Evolutionary conservation across 345 rosid genomes (phyloP), one percentile per base, ranked within the genome.

Genomic region (Lepidium sativum): DNA sequence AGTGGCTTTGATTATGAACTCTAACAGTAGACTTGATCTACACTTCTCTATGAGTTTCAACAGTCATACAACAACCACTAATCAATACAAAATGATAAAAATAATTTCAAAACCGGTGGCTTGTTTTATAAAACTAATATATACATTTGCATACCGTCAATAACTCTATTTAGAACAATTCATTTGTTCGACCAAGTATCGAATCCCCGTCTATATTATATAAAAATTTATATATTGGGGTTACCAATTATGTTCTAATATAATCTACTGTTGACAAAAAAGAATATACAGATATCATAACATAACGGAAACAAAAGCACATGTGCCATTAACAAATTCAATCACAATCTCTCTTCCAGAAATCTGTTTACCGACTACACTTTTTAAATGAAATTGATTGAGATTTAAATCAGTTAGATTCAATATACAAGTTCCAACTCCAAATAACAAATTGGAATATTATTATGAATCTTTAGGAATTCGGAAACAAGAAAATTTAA

Each of bases 221-320:
- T n/a, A n/a, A n/a, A n/a, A n/a, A n/a, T n/a, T n/a, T n/a, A n/a
- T n/a, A n/a, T n/a, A n/a, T n/a, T n/a, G n/a, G n/a, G n/a, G n/a
- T n/a, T n/a, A n/a, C n/a, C n/a, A n/a, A n/a, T n/a, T n/a, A n/a
- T n/a, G n/a, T n/a, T n/a, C n/a, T n/a, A n/a, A n/a, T n/a, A n/a
- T n/a, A n/a, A n/a, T n/a, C n/a, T n/a, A n/a, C n/a, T n/a, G n/a
- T n/a, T n/a, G n/a, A n/a, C n/a, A n/a, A n/a, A n/a, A n/a, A n/a
- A n/a, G n/a, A n/a, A n/a, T n/a, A n/a, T n/a, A n/a, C n/a, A n/a
- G n/a, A n/a, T n/a, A n/a, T n/a, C 31, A 11, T 16, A 20, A 20
- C 39, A n/a, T 52, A 70, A 62, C 74, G 74, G 74, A 70, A 43
- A 54, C 74, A 70, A 39, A 42, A 47, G 64, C 75, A 70, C 75